These are phyloP conservation scores for Fistulinella prunicolor DNA, from an alignment of 768 basidiomycete species.

Conservation along the genomic window DNA sequence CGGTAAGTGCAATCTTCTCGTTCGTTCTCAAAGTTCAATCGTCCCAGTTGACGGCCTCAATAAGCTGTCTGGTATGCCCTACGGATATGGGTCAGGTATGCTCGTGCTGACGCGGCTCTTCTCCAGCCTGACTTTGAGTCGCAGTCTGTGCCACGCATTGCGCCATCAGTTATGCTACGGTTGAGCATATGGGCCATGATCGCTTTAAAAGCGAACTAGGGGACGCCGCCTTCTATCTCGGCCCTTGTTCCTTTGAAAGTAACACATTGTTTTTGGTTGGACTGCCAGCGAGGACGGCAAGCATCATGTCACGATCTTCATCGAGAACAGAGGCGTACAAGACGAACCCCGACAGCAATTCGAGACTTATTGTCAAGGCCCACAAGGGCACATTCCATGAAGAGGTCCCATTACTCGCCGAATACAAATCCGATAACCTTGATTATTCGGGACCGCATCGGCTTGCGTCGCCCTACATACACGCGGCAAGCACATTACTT, in stretches of 20 bases:
- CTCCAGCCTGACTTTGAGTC: too few relatives aligned
- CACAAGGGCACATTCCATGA: constrained; percentile 95
- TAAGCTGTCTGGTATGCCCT: too few relatives aligned
- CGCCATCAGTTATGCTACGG: too few relatives aligned
- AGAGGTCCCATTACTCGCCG: constrained; percentile 71
- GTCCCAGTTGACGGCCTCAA: too few relatives aligned
- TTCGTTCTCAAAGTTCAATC: too few relatives aligned
- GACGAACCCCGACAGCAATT: constrained; percentile 88
- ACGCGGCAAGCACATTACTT: constrained; percentile 49
- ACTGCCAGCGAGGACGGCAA: constrained; percentile 79
- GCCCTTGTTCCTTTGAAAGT: constrained; percentile 76
- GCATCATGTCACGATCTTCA: constrained; percentile 90
- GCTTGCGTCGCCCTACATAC: constrained; percentile 99
- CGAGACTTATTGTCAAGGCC: constrained; percentile 93
- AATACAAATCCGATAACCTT: constrained; percentile 90
- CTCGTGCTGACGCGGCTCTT: too few relatives aligned
- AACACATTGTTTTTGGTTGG: constrained; percentile 97
- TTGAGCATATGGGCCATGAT: constrained; percentile 92
- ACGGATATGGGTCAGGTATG: too few relatives aligned
- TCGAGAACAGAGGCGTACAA: constrained; percentile 97
- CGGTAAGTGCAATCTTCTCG: too few relatives aligned
- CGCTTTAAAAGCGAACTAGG: constrained; percentile 89
- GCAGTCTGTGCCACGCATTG: too few relatives aligned
- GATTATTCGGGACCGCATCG: constrained; percentile 78
- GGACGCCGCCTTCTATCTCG: constrained; percentile 76